phyloP scores from a whole-genome alignment of 345 rosid genomes.

The Laguncularia racemosa region DNA sequence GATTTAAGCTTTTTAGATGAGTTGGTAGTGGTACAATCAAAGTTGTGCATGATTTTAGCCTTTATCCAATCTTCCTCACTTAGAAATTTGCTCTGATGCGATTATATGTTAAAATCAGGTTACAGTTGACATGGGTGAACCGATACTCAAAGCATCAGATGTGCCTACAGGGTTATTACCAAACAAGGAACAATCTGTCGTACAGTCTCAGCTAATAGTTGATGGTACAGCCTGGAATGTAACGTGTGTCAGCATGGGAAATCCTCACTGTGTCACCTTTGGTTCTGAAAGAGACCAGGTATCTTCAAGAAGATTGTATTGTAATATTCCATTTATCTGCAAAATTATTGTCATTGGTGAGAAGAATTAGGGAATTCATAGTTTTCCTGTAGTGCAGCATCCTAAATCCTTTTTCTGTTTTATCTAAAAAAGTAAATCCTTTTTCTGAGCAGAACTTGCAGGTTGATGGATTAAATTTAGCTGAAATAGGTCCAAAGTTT shows the following conservation, averaged over 20 bases:
- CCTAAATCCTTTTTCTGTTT: neutral
- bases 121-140: constrained; percentile 93
- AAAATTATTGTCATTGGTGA: neutral
- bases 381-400: constrained; percentile 1
- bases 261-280: constrained; percentile 90
- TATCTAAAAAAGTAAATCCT: no score
- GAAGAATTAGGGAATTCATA: neutral
- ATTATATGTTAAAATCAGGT: constrained; percentile 39
- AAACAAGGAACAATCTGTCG: constrained; percentile 55
- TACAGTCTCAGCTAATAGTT: constrained; percentile 52
- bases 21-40: no score
- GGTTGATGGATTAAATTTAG: constrained; percentile 79
- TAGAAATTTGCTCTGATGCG: neutral
- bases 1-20: no score
- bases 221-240: constrained; percentile 86
- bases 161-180: constrained; percentile 72
- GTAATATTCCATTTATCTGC: neutral
- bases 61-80: neutral
- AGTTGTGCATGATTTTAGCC: neutral
- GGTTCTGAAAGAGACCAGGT: constrained; percentile 65
- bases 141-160: constrained; percentile 69
- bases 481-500: constrained; percentile 82
- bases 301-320: constrained; percentile 4
- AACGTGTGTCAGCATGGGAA: constrained; percentile 99
- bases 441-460: constrained; percentile 42